Evolutionary conservation across 2,329 filamentous ascomycete species (phyloP), one percentile per base, ranked within the genome.

Genomic region (Colletotrichum horii): DNA sequence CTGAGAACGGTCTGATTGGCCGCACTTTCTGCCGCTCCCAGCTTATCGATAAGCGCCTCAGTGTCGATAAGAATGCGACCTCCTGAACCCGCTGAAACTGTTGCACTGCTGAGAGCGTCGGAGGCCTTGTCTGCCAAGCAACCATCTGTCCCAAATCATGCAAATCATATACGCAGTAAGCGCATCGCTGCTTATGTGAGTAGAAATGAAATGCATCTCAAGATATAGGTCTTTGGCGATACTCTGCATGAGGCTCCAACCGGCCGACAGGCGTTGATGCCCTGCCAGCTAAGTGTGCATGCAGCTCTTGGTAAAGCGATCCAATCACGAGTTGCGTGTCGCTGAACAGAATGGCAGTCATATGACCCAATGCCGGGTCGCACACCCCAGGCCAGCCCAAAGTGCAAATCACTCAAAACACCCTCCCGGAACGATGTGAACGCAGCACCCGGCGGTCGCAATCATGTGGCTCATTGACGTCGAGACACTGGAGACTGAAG

Each of bases 1-100:
- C 34, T 64, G 61, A 64, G 61, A 64, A 43, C 32, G 26, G 61
- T 32, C 22, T 32, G 28, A 24, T 36, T 64, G 28, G n/a, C n/a
- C 7, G 30, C 4, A n/a, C n/a, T 4, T 58, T 56, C 30, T 58
- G 43, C 48, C 43, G 65, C 65, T 28, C 34, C 7, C 22, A 3
- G 30, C 65, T 67, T 67, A 67, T 67, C 65, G 65, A 67, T 67
- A 67, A 58, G 43, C 43, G 6, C 15, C 4, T 19, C 9, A 16
- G 24, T 32, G 4, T 34, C 36, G 64, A 66, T 66, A 66, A 55
- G 64, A 22, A 52, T 22, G 43, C 43, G 43, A 52, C 43, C 43
- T n/a, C n/a, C 43, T 52, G 43, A 52, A 22, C n/a, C 43, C 43
- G n/a, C 43, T 52, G 43, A 52, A 52, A 52, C n/a, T 52, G 43